Percentiles rank a stretch among this genome's conserved stretches.
phyloP scores from a whole-genome alignment of 2,329 filamentous ascomycete genomes.

The Drechmeria coniospora region DNA sequence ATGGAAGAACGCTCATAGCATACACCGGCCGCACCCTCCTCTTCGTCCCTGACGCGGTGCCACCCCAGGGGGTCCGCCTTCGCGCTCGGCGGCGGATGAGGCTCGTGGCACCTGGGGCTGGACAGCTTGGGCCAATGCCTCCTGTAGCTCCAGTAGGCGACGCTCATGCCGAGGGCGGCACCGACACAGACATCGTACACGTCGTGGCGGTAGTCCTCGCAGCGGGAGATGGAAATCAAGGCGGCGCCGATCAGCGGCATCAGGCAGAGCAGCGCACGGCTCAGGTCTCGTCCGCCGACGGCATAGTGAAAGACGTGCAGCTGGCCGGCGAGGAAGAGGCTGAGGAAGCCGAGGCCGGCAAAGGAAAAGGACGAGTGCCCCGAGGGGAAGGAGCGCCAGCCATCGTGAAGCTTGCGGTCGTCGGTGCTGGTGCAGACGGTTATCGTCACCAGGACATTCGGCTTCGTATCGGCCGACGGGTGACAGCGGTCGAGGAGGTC shows the following conservation, averaged over 20 bases:
- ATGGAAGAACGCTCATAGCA: slow-evolving; percentile 13
- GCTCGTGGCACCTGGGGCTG: slow-evolving; percentile 38
- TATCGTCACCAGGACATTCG: slow-evolving; percentile 41
- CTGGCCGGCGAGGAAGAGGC: slow-evolving; percentile 54
- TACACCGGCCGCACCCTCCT: slow-evolving; percentile 29
- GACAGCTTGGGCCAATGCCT: slow-evolving; percentile 45
- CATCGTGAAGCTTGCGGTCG: slow-evolving; percentile 59
- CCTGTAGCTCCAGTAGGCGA: slow-evolving; percentile 52
- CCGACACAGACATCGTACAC: slow-evolving; percentile 54
- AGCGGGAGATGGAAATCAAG: slow-evolving; percentile 54
- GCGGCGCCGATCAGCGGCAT: slow-evolving; percentile 44
- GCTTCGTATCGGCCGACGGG: slow-evolving; percentile 37
- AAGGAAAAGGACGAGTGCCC: slow-evolving; percentile 72
- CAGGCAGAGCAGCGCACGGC: slow-evolving; percentile 40
- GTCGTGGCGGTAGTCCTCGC: slow-evolving; percentile 56
- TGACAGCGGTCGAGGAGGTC: slow-evolving; percentile 62
- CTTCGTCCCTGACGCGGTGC: slow-evolving; percentile 36
- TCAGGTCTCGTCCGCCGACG: slow-evolving; percentile 32
- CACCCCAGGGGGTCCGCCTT: slow-evolving; percentile 18
- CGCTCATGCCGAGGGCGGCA: slow-evolving; percentile 39
- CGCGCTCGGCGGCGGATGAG: slow-evolving; percentile 32
- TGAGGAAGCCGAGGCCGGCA: slow-evolving; percentile 59
- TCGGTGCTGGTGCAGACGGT: slow-evolving; percentile 58
- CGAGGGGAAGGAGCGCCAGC: slow-evolving; percentile 70
- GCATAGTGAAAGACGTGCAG: slow-evolving; percentile 38